These are phyloP conservation scores for Xylariales sp. DNA, from an alignment of 2,329 filamentous ascomycete genomes.

Conservation along the genomic window DNA sequence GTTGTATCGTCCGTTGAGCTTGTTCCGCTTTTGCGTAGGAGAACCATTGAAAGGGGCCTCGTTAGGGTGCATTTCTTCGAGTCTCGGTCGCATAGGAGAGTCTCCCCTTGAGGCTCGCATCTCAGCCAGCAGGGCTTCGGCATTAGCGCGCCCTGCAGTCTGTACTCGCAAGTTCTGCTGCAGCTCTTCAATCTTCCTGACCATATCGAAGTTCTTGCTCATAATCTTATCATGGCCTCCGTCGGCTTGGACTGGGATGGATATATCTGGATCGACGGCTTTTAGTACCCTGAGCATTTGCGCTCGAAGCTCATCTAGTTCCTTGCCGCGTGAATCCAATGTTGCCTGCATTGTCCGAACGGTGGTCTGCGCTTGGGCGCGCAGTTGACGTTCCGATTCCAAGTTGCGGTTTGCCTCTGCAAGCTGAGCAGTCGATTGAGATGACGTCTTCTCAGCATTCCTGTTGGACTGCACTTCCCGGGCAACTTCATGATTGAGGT, in stretches of 20 bases:
- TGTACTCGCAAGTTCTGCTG: slow-evolving; percentile 84
- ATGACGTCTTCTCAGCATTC: slow-evolving; percentile 84
- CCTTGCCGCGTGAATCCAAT: slow-evolving; percentile 73
- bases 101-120: slow-evolving; percentile 70
- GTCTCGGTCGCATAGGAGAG: slow-evolving; percentile 64
- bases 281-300: slow-evolving; percentile 81
- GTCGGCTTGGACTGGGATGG: slow-evolving; percentile 58
- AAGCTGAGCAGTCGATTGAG: slow-evolving; percentile 73
- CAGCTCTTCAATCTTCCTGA: slow-evolving; percentile 80
- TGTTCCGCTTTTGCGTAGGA: slow-evolving; percentile 62
- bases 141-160: slow-evolving; percentile 72
- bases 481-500: slow-evolving; percentile 86
- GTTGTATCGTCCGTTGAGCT: slow-evolving; percentile 51
- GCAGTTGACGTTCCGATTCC: slow-evolving; percentile 83
- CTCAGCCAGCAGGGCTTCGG: slow-evolving; percentile 77
- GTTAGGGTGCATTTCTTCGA: slow-evolving; percentile 85
- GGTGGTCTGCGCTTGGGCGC: slow-evolving; percentile 79
- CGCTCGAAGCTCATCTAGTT: slow-evolving; percentile 73
- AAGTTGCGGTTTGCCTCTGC: slow-evolving; percentile 85
- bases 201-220: slow-evolving; percentile 77
- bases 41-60: slow-evolving; percentile 71
- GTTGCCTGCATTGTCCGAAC: slow-evolving; percentile 75
- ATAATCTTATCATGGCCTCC: slow-evolving; percentile 57
- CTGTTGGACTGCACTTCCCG: slow-evolving; percentile 85
- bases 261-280: slow-evolving; percentile 74